These are phyloP conservation scores for sunflower (Helianthus annuus) DNA, from an alignment of 129 eudicot genomes.

Conservation along the genomic window DNA sequence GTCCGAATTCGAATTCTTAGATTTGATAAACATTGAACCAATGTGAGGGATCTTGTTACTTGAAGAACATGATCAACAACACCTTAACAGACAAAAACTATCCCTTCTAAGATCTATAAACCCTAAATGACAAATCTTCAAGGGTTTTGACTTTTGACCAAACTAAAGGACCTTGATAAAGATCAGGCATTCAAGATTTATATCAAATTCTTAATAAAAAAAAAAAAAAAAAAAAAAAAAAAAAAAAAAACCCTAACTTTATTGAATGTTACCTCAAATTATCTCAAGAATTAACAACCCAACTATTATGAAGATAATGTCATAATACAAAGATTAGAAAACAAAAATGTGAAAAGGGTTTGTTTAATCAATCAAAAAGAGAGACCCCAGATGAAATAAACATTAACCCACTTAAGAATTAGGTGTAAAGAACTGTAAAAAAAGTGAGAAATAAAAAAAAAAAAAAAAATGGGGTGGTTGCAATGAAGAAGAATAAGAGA, in stretches of 20 bases:
- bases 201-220: conserved; percentile 19
- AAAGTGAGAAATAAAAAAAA: conserved; percentile 16
- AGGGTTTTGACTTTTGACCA: conserved; percentile 20
- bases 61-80: conserved; percentile 20
- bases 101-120: conserved; percentile 11
- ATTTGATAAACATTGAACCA: conserved; percentile 19
- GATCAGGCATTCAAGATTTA: conserved; percentile 9
- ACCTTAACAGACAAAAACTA: conserved; percentile 27
- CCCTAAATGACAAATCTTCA: conserved; percentile 20
- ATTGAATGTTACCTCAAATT: conserved; percentile 17
- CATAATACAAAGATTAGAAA: not conserved
- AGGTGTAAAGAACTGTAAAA: conserved; percentile 27
- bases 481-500: conserved; percentile 27
- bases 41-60: conserved; percentile 21
- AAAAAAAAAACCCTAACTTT: conserved; percentile 18
- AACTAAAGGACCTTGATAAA: conserved; percentile 20
- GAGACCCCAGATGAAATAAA: conserved; percentile 15
- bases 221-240: too few relatives aligned
- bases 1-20: not conserved
- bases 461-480: conserved; percentile 20
- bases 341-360: conserved; percentile 13
- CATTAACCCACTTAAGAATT: conserved; percentile 25
- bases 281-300: not conserved
- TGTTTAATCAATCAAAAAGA: conserved; percentile 21
- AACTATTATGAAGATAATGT: conserved; percentile 1